Evolutionary conservation across 352 stramenopile species (phyloP).

Genomic region (Phytophthora melonis): DNA sequence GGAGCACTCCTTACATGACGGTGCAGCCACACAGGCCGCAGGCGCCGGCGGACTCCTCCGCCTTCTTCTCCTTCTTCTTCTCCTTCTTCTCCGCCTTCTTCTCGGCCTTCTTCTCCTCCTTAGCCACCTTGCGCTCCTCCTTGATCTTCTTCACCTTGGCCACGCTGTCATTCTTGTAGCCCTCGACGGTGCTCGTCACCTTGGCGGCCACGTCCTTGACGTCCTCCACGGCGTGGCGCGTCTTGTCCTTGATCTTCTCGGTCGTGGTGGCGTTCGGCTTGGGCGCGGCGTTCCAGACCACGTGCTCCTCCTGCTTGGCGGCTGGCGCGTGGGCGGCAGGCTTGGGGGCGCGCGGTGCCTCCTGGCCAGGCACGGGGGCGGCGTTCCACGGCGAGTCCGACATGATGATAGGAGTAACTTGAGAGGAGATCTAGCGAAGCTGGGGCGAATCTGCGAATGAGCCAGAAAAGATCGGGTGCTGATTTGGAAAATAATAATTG

Average conservation of each 20-base stretch:
- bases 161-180: constrained; percentile 80
- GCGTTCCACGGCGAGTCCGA: constrained; percentile 59
- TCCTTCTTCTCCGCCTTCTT: constrained; percentile 47
- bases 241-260: constrained; percentile 63
- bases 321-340: constrained; percentile 29
- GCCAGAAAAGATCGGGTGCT: constrained; percentile 30
- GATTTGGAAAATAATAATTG: constrained; percentile 13
- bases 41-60: constrained; percentile 56
- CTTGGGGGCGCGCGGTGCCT: constrained; percentile 32
- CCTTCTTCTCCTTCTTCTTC: constrained; percentile 37
- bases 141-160: constrained; percentile 67
- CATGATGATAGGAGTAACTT: constrained; percentile 22
- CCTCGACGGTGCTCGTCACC: constrained; percentile 58
- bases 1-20: constrained; percentile 59
- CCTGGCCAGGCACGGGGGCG: constrained; percentile 47
- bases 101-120: constrained; percentile 52
- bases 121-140: constrained; percentile 56
- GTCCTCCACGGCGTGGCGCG: constrained; percentile 49
- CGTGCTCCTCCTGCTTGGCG: constrained; percentile 55
- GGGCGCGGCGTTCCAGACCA: constrained; percentile 50
- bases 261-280: constrained; percentile 45
- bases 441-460: constrained; percentile 48
- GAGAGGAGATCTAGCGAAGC: neutral
- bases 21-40: constrained; percentile 64
- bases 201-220: constrained; percentile 54